Base-by-base conservation (phyloP, 2,329 filamentous ascomycete genomes). In the Fusarium musae region DNA sequence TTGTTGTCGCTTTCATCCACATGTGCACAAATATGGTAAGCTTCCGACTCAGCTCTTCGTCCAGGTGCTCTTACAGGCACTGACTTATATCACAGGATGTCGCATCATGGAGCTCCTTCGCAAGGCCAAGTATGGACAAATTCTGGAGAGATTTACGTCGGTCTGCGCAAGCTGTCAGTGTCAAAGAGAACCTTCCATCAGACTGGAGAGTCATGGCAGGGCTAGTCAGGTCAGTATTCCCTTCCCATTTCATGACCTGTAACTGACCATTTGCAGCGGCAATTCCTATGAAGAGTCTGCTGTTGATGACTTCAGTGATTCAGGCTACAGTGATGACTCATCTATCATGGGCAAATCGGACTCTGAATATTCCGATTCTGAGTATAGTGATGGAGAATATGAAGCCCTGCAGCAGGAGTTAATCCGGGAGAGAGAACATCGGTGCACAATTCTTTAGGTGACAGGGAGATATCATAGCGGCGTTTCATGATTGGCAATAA, bases 131-230 rank as follows among this genome's bases (percentile, higher is more conserved):
- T 17, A 54, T 54, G 50, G 50, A 54, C 34, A 39, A 23, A 9
- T 54, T 54, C 23, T 54, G 50, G 50, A 40, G 50, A 36, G 34
- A 54, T 2, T 54, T 54, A 0, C 34, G 50, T 3, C n/a, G 34
- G 23, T 21, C 50, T 17, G 34, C 34, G 2, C 50, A 54, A 6
- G 34, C 23, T 28, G 10, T 54, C 19, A 28, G 50, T 40, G 34
- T 54, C 2, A 54, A 39, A 28, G 50, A 54, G 3, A 54, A 54
- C 19, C 50, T 54, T 2, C 50, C 50, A 17, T 54, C 50, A 0
- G 50, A 54, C 13, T 54, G 50, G 50, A 54, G 23, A n/a, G 34
- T 54, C 34, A 54, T 54, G 50, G 34, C 50, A n/a, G 50, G 34
- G 2, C 3, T 53, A 7, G 50, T 53, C 19, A 39, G 50, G 50